Base-by-base conservation (phyloP, 1,284 basidiomycete species). In the Cyathus pygmaeus region DNA sequence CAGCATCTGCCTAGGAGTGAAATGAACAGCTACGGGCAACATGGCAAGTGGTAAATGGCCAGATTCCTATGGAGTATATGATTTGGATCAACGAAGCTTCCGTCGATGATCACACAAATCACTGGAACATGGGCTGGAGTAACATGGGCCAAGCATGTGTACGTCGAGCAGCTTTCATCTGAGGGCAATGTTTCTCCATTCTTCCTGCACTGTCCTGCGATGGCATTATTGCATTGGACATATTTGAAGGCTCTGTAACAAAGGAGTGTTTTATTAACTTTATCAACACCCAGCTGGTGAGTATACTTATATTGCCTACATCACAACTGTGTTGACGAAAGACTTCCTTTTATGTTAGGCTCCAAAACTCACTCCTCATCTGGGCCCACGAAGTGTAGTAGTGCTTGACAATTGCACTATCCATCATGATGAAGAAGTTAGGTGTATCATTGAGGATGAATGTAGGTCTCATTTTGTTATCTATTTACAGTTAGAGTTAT, bases 351-450 rank as follows among this genome's bases (percentile, higher is more conserved):
- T 36, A 15, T 36, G 7, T 9, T 36, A 73, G 72, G 65, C 65
- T 21, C 72, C 68, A 15, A 59, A 63, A 33, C 39, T 73, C 19
- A 75, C 70, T 47, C 70, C 71, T 31, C 74, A 67, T 58, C 71
- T 68, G 4, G 66, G 59, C 51, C 60, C 61, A 42, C 49, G 56
- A 19, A 74, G 72, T 67, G 66, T 76, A 10, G 61, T 76, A 24
- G 66, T 76, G 10, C 33, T 76, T 11, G 68, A 76, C 49, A 76
- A 76, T 59, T 76, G 74, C 60, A 56, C 67, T 6, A 76, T 76
- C 50, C 73, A 76, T 59, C 70, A 76, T 54, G 63, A 71, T 42
- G 67, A 70, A 53, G 72, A 71, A 23, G 66, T 76, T 31, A 59
- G 63, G 21, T 41, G 62, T 15, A 57, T 74, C 23, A 67, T 75